Evolutionary conservation across 306 rosid genomes (phyloP).

Genomic region (Arachis stenosperma): DNA sequence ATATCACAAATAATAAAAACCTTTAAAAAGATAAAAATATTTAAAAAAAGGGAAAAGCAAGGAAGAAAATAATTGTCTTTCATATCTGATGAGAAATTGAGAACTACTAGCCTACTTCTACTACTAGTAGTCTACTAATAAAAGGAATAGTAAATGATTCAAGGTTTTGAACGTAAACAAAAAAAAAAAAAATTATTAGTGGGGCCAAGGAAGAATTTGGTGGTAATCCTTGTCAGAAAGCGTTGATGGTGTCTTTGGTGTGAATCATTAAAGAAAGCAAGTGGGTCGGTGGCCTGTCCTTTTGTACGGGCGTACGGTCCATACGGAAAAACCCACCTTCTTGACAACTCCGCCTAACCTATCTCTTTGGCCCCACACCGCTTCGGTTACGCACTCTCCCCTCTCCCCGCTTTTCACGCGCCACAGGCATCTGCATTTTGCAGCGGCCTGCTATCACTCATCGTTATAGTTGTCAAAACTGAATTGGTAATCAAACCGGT

Average conservation of each 20-base stretch:
- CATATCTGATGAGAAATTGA: too few relatives aligned
- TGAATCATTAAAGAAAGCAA: constrained; percentile 41
- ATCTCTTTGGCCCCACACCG: neutral
- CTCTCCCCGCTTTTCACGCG: neutral
- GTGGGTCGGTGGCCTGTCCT: constrained; percentile 52
- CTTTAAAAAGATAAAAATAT: too few relatives aligned
- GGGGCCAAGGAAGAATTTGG: constrained; percentile 1
- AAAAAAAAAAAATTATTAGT: neutral
- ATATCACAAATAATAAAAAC: too few relatives aligned
- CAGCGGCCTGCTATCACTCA: too few relatives aligned
- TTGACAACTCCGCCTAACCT: constrained; percentile 32
- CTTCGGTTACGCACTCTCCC: neutral
- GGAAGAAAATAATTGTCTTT: too few relatives aligned
- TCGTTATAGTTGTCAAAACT: too few relatives aligned
- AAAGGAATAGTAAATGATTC: too few relatives aligned
- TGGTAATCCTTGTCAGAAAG: constrained; percentile 48
- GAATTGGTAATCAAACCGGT: too few relatives aligned
- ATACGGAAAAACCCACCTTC: constrained; percentile 41
- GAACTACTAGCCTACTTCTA: too few relatives aligned
- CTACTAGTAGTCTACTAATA: too few relatives aligned
- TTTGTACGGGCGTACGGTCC: constrained; percentile 40
- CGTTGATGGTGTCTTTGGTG: constrained; percentile 17
- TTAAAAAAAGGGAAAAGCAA: too few relatives aligned
- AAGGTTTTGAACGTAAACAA: too few relatives aligned
- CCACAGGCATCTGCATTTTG: neutral